These are phyloP conservation scores for Dichotomopilus funicola DNA, from an alignment of 2,329 filamentous ascomycete genomes.

Conservation along the genomic window DNA sequence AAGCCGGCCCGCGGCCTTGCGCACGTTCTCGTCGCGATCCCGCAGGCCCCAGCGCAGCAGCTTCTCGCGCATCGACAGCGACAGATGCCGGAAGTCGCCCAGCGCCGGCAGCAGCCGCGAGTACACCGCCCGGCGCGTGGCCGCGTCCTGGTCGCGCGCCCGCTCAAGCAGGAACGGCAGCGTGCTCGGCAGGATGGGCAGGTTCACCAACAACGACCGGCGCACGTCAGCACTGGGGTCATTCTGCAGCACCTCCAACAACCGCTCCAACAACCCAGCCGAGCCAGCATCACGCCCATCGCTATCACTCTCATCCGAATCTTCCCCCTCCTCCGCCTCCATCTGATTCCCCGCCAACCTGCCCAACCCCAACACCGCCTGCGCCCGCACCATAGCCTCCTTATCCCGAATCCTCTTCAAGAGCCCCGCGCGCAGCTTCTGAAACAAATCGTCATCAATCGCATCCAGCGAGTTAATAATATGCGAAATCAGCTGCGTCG, in stretches of 20 bases:
- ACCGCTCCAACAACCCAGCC: conserved; percentile 69
- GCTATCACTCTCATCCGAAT: conserved; percentile 65
- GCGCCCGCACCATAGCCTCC: conserved; percentile 83
- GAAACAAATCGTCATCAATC: conserved; percentile 87
- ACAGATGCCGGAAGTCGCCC: conserved; percentile 90
- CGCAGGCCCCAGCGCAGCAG: conserved; percentile 89
- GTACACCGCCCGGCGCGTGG: conserved; percentile 80
- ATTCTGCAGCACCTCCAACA: conserved; percentile 84
- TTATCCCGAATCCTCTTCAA: conserved; percentile 87
- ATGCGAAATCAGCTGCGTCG: conserved; percentile 84
- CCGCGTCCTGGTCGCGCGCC: conserved; percentile 79
- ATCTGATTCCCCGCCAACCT: conserved; percentile 73
- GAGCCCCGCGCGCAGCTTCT: conserved; percentile 70
- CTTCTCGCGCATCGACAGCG: conserved; percentile 90
- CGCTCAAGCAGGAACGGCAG: conserved; percentile 84
- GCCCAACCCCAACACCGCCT: conserved; percentile 86
- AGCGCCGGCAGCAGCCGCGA: conserved; percentile 78
- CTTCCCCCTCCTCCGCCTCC: conserved; percentile 59
- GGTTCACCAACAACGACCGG: conserved; percentile 77
- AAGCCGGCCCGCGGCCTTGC: conserved; percentile 81
- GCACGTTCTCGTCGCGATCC: conserved; percentile 88
- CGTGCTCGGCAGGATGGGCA: conserved; percentile 78
- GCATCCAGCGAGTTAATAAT: conserved; percentile 88
- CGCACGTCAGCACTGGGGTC: conserved; percentile 92
- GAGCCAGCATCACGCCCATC: conserved; percentile 35